Percentiles rank a stretch among this genome's conserved stretches.
These are phyloP conservation scores for Penicillium psychrofluorescens DNA, from an alignment of 495 filamentous ascomycete species.

Conservation along the genomic window DNA sequence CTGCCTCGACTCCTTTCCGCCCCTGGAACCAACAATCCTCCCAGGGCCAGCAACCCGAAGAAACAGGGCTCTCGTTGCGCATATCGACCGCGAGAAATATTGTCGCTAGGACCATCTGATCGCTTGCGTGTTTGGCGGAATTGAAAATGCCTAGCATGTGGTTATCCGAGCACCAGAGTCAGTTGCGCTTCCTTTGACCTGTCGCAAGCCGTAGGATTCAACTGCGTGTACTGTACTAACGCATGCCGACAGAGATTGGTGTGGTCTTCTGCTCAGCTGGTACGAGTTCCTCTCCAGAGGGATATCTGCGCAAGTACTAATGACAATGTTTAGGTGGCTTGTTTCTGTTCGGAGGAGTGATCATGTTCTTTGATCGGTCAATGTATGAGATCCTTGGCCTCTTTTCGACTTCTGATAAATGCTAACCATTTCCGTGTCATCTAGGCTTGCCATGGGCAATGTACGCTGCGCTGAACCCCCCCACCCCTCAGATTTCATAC, in stretches of 20 bases:
- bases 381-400: slow-evolving; percentile 45
- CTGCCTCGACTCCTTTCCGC: too few relatives aligned
- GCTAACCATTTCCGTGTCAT: slow-evolving; percentile 8
- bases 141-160: slow-evolving; percentile 69
- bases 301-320: too few relatives aligned
- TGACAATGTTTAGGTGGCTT: slow-evolving; percentile 56
- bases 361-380: slow-evolving; percentile 96
- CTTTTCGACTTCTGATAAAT: neutral
- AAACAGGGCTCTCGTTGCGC: too few relatives aligned
- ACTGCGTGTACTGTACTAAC: neutral
- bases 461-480: slow-evolving; percentile 29
- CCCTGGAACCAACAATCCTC: too few relatives aligned
- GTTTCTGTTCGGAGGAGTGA: slow-evolving; percentile 86
- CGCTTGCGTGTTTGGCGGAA: too few relatives aligned
- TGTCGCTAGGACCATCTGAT: too few relatives aligned
- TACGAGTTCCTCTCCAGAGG: slow-evolving; percentile 43
- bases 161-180: slow-evolving; percentile 94
- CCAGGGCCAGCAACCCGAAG: too few relatives aligned
- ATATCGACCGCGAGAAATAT: too few relatives aligned
- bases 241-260: slow-evolving; percentile 64
- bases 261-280: slow-evolving; percentile 93
- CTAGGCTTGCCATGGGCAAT: slow-evolving; percentile 82
- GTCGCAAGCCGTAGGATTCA: neutral
- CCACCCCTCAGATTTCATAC: slow-evolving; percentile 1
- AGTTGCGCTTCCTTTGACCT: slow-evolving; percentile 20